These are phyloP conservation scores for Fusarium succisae DNA, from an alignment of 2,329 filamentous ascomycete species.

Conservation along the genomic window DNA sequence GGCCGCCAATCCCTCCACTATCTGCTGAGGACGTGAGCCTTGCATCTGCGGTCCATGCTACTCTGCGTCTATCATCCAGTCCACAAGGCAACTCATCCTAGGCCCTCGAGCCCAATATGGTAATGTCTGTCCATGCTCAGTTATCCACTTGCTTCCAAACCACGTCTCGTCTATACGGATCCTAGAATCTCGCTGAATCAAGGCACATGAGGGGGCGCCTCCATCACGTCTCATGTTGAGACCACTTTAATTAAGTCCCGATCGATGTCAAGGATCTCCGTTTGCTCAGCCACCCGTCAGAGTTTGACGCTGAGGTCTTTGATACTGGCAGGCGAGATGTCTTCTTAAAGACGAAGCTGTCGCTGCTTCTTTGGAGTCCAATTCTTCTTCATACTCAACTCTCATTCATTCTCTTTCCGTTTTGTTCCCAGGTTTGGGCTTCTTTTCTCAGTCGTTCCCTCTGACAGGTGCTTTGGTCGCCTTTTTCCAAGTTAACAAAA, in stretches of 20 bases:
- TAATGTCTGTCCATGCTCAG: constrained; percentile 18
- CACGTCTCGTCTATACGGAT: constrained; percentile 30
- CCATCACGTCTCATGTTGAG: constrained; percentile 44
- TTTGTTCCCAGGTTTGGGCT: constrained; percentile 37
- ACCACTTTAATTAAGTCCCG: constrained; percentile 37
- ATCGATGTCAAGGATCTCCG: constrained; percentile 37
- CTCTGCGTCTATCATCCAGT: constrained; percentile 13
- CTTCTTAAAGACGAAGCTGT: constrained; percentile 33
- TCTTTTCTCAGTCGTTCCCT: constrained; percentile 42
- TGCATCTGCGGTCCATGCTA: constrained; percentile 16
- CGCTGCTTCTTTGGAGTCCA: constrained; percentile 13
- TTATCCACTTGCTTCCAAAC: constrained; percentile 20
- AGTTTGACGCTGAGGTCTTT: constrained; percentile 21
- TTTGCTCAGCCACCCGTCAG: constrained; percentile 18
- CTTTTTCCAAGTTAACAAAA: constrained; percentile 33
- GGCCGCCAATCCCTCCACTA: constrained; percentile 26
- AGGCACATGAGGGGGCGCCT: constrained; percentile 15
- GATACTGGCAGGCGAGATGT: constrained; percentile 4
- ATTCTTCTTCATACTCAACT: constrained; percentile 28
- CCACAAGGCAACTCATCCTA: constrained; percentile 5
- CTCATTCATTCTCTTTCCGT: constrained; percentile 33
- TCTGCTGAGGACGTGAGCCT: constrained; percentile 17
- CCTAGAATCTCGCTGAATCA: constrained; percentile 14
- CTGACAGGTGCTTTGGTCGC: constrained; percentile 41
- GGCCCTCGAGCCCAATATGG: constrained; percentile 25